Base-by-base conservation (phyloP, 306 rosid species). In the Cicer judaicum region DNA sequence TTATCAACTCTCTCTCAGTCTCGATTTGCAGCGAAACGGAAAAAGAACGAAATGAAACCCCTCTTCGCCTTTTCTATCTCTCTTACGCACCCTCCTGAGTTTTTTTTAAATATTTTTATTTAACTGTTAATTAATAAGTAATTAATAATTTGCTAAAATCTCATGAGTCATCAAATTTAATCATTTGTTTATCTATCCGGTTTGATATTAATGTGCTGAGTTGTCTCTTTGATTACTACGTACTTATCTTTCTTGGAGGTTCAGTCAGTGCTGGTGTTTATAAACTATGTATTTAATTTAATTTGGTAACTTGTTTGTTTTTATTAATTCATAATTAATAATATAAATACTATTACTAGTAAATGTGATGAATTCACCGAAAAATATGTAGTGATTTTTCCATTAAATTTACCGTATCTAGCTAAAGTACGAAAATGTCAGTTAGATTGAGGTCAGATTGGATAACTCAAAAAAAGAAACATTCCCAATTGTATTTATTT, bases 1-100 rank as follows among this genome's bases (percentile, higher is more conserved):
- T 16, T 18, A 18, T 12, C 15, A 4, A 34, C 74, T 49, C 55
- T 46, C 74, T 73, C 39, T 61, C 74, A 39, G 24, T 60, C 64
- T 76, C 63, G 77, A 81, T 79, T 66, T 76, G 84, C 82, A 66
- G 79, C 73, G 56, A 49, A 80, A 61, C 65, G 70, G 55, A 80
- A 80, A 80, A 54, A 49, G 64, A 41, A 13, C 14, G 19, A 16
- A 48, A 41, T 39, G 36, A 52, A 76, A 79, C 69, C 84, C 76
- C 66, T 50, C 52, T 12, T 18, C 62, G 68, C 49, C 57, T 71
- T 63, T 78, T 70, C 69, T 61, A 46, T 34, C 18, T 63, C 53
- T 60, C 66, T 29, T 43, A 11, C 64, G 39, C 40, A 19, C 63
- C 64, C 16, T 59, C 34, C 64, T 36, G 7, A 56, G 63, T 21